Conservation (phyloP, 2,329 filamentous ascomycete species). For the Calonectria fujianensis region DNA sequence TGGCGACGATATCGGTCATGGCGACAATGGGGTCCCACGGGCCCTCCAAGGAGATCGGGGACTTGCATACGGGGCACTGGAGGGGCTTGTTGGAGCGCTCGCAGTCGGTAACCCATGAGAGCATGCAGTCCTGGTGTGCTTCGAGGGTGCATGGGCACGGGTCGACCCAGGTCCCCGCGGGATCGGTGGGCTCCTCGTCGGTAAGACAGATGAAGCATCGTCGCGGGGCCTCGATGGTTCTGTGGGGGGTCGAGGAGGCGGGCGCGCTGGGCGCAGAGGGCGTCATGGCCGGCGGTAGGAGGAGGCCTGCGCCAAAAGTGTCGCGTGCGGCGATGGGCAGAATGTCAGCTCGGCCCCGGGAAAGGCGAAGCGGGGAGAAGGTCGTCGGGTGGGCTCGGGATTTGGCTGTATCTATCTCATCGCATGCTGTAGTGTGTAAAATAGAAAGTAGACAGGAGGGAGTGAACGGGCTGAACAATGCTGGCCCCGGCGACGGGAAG, state of each 20-base stretch:
- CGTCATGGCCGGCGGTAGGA: slow-evolving; percentile 7
- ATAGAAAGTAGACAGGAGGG: not conserved
- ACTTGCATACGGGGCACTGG: slow-evolving; percentile 92
- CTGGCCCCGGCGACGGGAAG: not conserved
- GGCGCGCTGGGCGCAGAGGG: slow-evolving; percentile 11
- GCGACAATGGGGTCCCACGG: slow-evolving; percentile 84
- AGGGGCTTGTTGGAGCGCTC: slow-evolving; percentile 81
- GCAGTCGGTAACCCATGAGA: slow-evolving; percentile 95
- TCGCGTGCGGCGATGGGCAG: slow-evolving; percentile 32
- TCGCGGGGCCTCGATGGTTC: slow-evolving; percentile 56
- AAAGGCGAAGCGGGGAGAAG: slow-evolving; percentile 24
- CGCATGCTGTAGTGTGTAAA: slow-evolving; percentile 10
- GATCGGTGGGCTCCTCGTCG: slow-evolving; percentile 70
- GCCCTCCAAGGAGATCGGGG: slow-evolving; percentile 84
- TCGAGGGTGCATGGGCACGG: slow-evolving; percentile 94
- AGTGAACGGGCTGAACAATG: not conserved
- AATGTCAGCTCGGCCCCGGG: not conserved
- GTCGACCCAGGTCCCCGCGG: slow-evolving; percentile 81
- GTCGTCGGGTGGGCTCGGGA: slow-evolving; percentile 14
- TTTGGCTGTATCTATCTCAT: slow-evolving; percentile 32
- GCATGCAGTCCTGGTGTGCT: slow-evolving; percentile 91
- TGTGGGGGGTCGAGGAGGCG: slow-evolving; percentile 28
- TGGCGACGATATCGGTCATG: slow-evolving; percentile 75
- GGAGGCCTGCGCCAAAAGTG: slow-evolving; percentile 16
- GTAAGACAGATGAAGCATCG: slow-evolving; percentile 80